These are phyloP conservation scores for Neurospora africana DNA, from an alignment of 495 filamentous ascomycete genomes.

Conservation along the genomic window DNA sequence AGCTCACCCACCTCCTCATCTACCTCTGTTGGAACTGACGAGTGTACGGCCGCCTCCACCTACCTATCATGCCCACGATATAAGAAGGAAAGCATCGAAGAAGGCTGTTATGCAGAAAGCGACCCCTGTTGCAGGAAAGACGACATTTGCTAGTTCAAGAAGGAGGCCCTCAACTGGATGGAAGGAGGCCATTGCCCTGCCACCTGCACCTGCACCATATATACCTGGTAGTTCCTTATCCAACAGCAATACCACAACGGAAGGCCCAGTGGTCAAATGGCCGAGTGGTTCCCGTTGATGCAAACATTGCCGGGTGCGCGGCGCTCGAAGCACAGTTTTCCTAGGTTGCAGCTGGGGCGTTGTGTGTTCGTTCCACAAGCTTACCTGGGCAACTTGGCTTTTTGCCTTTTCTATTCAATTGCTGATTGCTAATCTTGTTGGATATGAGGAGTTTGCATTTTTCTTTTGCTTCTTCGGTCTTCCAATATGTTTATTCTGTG, in stretches of 20 bases:
- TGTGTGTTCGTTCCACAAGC: not conserved
- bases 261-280: not conserved
- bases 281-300: not conserved
- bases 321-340: not conserved
- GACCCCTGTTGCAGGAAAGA: not conserved
- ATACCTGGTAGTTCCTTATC: not conserved
- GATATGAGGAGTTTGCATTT: not conserved
- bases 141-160: not conserved
- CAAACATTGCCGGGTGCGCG: not conserved
- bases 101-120: not conserved
- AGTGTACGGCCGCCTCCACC: not conserved
- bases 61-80: not conserved
- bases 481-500: not conserved
- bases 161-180: not conserved
- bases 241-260: not conserved
- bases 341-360: not conserved
- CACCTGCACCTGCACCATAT: not conserved
- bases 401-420: not conserved
- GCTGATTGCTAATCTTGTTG: fast-evolving
- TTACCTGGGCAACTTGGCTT: not conserved
- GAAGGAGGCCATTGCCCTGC: not conserved
- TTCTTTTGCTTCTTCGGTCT: not conserved
- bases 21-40: not conserved
- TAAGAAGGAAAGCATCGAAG: not conserved
- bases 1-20: not conserved